Evolutionary conservation across 768 basidiomycete genomes (phyloP), one percentile per base, ranked within the genome.

Genomic region (Amanita subjunquillea): DNA sequence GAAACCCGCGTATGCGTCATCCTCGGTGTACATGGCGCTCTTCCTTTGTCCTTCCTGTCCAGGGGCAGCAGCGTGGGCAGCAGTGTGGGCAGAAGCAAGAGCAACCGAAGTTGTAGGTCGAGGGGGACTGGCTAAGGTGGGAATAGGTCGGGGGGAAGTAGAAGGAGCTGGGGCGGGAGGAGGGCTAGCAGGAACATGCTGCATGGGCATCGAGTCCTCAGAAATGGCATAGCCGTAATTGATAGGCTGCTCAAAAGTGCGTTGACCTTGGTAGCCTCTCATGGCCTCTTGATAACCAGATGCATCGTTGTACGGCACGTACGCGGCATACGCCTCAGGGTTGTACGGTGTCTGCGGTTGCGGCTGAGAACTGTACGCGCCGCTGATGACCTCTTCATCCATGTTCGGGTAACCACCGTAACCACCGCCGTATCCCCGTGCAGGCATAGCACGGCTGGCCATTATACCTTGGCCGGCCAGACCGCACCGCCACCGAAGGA

Each of bases 271-370:
- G 55, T 68, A 65, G 54, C 63, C 64, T 29, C 67, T 54, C 17
- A 62, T 59, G 3, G 63, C 64, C 7, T 67, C 62, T 55, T 65
- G 64, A 51, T 69, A 69, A 7, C 58, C 61, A 6, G 55, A 59
- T 17, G 39, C 61, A 41, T 55, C 52, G 7, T 65, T 60, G 53
- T 71, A 72, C 6, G 67, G 58, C 22, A 60, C 69, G 50, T 72
- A 74, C 17, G 69, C 69, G 2, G 70, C 71, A 57, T 75, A 76
- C 0, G 69, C 71, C 50, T 76, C 73, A 15, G 69, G 60, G 50
- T 74, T 70, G 57, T 73, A 74, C 13, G 65, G 54, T 3, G 55
- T 57, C 56, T 74, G 72, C 6, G 56, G 55, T 48, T 69, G 67
- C 5, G 74, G 72, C 48, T 76, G 63, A 2, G 71, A 65, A 57